Conservation (phyloP, 352 stramenopile genomes). For the Pythium oligandrum region DNA sequence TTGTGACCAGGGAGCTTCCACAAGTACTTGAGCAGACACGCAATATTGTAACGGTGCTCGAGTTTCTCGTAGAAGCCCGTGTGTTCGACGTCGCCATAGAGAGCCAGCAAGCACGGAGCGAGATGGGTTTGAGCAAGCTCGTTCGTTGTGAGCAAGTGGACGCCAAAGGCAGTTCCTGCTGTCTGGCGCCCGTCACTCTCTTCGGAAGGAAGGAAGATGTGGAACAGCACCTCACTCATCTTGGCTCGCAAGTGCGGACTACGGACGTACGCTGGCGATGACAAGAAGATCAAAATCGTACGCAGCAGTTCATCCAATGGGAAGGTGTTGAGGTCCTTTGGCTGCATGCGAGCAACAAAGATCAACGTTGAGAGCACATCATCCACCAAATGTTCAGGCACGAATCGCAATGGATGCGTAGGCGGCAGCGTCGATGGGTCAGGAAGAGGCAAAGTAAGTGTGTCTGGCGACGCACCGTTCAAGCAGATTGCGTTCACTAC, state of each 20-base stretch:
- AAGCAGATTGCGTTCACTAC: conserved; percentile 60
- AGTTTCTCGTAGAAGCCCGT: conserved; percentile 99
- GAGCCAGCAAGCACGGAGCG: conserved; percentile 92
- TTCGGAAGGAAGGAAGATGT: conserved; percentile 92
- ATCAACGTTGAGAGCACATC: conserved; percentile 92
- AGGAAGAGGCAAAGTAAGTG: conserved; percentile 34
- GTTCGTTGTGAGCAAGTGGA: conserved; percentile 64
- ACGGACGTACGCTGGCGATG: conserved; percentile 77
- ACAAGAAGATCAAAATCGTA: conserved; percentile 91
- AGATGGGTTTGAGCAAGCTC: conserved; percentile 77
- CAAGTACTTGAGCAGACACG: conserved; percentile 95
- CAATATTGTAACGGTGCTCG: conserved; percentile 95
- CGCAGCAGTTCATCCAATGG: conserved; percentile 87
- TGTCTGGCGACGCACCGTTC: not conserved
- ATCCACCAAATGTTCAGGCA: conserved; percentile 95
- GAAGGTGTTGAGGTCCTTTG: conserved; percentile 79
- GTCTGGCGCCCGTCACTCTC: conserved; percentile 77
- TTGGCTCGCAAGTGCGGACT: conserved; percentile 94
- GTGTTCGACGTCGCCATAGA: conserved; percentile 98
- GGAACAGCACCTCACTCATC: conserved; percentile 95
- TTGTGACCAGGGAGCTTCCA: conserved; percentile 95
- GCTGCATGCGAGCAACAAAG: conserved; percentile 85
- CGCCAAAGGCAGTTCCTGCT: conserved; percentile 33
- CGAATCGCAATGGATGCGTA: conserved; percentile 53
- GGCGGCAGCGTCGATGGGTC: conserved; percentile 19